Percentiles rank a stretch among this genome's conserved stretches.
phyloP scores from a whole-genome alignment of 345 rosid genomes.

The Aquilaria sinensis region DNA sequence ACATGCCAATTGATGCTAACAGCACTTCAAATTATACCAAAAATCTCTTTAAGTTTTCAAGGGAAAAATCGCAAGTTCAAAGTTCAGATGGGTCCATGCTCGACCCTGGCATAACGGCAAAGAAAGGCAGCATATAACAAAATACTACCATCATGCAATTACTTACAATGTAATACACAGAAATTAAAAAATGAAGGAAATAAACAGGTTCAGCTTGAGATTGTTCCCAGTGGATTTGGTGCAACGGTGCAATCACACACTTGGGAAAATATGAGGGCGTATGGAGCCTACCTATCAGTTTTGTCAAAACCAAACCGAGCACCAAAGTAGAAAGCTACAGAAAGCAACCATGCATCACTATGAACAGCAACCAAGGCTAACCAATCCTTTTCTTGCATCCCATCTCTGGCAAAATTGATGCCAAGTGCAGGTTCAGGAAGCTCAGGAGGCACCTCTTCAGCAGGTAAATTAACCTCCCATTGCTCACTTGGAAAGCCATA shows the following conservation, averaged over 20 bases:
- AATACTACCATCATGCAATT: too few relatives aligned
- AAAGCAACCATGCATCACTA: constrained; percentile 82
- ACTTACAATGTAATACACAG: too few relatives aligned
- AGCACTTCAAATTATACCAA: too few relatives aligned
- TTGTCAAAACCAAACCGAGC: constrained; percentile 86
- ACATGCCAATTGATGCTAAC: too few relatives aligned
- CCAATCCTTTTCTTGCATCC: constrained; percentile 91
- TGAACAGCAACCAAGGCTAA: constrained; percentile 77
- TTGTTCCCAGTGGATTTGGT: too few relatives aligned
- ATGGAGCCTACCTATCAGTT: constrained; percentile 63
- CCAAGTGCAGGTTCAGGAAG: constrained; percentile 95
- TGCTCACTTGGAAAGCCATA: constrained; percentile 77
- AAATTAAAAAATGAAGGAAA: too few relatives aligned
- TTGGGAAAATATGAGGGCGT: background rate
- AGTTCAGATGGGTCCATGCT: too few relatives aligned
- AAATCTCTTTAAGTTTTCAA: too few relatives aligned
- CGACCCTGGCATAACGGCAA: too few relatives aligned
- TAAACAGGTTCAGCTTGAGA: too few relatives aligned
- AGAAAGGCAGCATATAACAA: too few relatives aligned
- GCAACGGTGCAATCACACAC: background rate
- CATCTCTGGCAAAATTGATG: constrained; percentile 93
- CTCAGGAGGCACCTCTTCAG: constrained; percentile 96
- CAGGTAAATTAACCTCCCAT: constrained; percentile 91
- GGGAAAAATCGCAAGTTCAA: too few relatives aligned
- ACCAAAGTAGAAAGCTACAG: constrained; percentile 90